A percentile compares a stretch with the other conserved stretches of the same genome.
These are phyloP conservation scores for Hypoxylon intermedium DNA, from an alignment of 495 filamentous ascomycete species.

Conservation along the genomic window DNA sequence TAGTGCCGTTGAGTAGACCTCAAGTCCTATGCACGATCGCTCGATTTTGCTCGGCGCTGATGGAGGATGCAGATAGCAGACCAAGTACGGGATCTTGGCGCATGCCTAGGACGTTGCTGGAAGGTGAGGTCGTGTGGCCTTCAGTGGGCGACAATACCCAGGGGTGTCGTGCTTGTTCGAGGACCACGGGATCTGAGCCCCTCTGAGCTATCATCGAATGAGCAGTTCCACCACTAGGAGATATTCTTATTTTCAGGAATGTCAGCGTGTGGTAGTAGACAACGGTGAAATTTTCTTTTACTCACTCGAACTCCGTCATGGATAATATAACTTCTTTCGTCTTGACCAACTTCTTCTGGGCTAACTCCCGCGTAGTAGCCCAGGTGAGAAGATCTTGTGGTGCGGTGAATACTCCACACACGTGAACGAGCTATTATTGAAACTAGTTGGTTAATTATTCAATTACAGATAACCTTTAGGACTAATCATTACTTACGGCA, in stretches of 20 bases:
- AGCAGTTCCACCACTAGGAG: conserved; percentile 13
- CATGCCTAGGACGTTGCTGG: conserved; percentile 16
- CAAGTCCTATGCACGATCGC: conserved; percentile 34
- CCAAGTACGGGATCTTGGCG: conserved; percentile 21
- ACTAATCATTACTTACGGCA: conserved; percentile 74
- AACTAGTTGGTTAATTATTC: neutral
- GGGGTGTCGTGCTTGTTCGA: conserved; percentile 15
- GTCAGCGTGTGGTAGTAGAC: neutral
- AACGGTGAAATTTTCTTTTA: neutral
- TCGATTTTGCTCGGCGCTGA: conserved; percentile 16
- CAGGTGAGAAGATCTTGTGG: conserved; percentile 75
- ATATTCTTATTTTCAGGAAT: neutral
- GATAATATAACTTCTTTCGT: conserved; percentile 61
- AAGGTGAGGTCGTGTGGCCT: neutral
- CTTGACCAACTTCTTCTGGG: conserved; percentile 57
- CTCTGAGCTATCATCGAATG: conserved; percentile 18
- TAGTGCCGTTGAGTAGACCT: conserved; percentile 20
- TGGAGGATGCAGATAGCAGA: conserved; percentile 18
- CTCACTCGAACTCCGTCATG: conserved; percentile 63
- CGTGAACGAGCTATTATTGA: conserved; percentile 51
- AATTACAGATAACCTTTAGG: neutral
- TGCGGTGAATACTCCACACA: conserved; percentile 69
- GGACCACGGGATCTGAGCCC: neutral
- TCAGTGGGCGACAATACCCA: conserved; percentile 18
- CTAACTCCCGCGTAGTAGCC: conserved; percentile 65